Conservation (phyloP, 768 basidiomycete species). For the Trametes cubensis region DNA sequence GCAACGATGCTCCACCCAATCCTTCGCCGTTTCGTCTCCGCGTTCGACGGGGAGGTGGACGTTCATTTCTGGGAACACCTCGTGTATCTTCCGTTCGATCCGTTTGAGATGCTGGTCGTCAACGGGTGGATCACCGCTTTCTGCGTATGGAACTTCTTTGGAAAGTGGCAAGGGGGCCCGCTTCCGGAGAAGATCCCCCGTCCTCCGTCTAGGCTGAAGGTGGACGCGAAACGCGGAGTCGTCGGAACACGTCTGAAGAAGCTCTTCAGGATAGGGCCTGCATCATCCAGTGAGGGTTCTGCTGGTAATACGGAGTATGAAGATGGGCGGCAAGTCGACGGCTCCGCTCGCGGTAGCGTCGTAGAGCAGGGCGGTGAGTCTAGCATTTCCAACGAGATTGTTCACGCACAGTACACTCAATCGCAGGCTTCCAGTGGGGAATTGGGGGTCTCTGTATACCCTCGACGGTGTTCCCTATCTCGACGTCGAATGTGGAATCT, state of each 20-base stretch:
- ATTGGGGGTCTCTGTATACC: background rate
- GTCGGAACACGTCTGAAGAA: too few species aligned
- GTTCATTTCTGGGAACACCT: conserved; percentile 21
- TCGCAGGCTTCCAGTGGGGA: background rate
- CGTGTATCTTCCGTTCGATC: background rate
- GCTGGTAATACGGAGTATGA: too few species aligned
- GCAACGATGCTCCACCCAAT: conserved; percentile 33
- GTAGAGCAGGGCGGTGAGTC: background rate
- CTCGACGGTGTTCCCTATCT: conserved; percentile 17
- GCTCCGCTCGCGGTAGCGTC: too few species aligned
- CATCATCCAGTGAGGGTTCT: too few species aligned
- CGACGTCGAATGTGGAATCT: background rate
- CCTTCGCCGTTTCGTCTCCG: conserved; percentile 31
- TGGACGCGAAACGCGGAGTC: too few species aligned
- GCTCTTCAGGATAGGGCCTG: too few species aligned
- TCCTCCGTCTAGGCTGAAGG: too few species aligned
- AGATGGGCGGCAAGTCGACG: too few species aligned
- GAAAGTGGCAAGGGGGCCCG: conserved; percentile 9
- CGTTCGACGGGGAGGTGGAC: conserved; percentile 32
- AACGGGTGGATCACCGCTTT: conserved; percentile 26
- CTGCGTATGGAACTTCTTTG: conserved; percentile 18
- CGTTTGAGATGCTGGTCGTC: conserved; percentile 6
- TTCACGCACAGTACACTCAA: background rate
- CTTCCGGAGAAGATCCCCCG: background rate
- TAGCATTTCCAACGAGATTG: background rate